Base-by-base conservation (phyloP, 176 grass and related monocot species). In the Panicum miliaceum region DNA sequence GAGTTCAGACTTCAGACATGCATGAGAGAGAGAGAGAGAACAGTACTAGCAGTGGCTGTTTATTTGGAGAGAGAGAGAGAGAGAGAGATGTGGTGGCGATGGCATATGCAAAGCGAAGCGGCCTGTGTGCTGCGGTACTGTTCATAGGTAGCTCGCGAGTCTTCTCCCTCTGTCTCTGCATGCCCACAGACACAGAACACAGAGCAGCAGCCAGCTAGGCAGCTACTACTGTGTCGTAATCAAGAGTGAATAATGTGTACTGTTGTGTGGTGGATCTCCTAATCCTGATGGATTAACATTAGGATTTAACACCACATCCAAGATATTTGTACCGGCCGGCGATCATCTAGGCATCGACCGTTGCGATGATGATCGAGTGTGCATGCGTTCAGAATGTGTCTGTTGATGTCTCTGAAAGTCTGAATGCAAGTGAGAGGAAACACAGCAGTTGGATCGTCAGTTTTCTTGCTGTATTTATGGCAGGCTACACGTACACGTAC, bases 201-300 rank as follows among this genome's bases (percentile, higher is more conserved):
- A 60, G 32, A 72, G 72, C 48, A 57, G 9, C 53, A 52, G 61
- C 52, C 15, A 73, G 23, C 65, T 22, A 22, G 53, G 14, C 9
- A 52, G 15, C 48, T 35, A 22, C 58, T 77, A 6, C 18, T 3
- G 42, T 23, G 11, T 3, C 9, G 15, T 20, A 34, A 62, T 63
- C 16, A 79, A 79, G 60, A 48, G 57, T 60, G n/a, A 29, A 32
- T 12, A 12, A 47, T 81, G 51, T 76, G 84, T 88, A 90, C 89
- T 82, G 92, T 80, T 84, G 87, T 57, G 84, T 42, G 51, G 42
- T 68, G 73, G 76, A 81, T 92, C 84, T 68, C 54, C 18, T 71
- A 71, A 68, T 73, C 66, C 45, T 47, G 45, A 47, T 47, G 2
- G 8, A 3, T 47, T 1, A 10, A 47, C 29, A 32, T 2, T 32